A percentile compares a stretch with the other conserved stretches of the same genome.
phyloP scores from a whole-genome alignment of 495 filamentous ascomycete species.

The Haplographium delicatum region DNA sequence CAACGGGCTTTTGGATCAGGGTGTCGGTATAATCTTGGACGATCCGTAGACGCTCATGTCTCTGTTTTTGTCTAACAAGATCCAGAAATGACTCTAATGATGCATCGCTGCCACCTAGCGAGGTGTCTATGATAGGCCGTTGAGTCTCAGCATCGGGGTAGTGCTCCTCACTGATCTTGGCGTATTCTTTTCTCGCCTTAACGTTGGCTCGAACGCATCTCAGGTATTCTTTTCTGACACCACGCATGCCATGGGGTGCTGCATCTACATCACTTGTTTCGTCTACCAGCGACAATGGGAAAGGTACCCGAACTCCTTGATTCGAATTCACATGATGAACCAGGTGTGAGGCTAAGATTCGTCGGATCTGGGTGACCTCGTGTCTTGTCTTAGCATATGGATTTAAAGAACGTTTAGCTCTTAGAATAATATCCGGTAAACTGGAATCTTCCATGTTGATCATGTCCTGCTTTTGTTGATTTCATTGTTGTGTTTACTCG shows the following conservation, averaged over 20 bases:
- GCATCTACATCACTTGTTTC: slow-evolving; percentile 25
- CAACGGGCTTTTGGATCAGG: slow-evolving; percentile 40
- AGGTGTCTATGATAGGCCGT: background rate
- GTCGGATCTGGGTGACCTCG: slow-evolving; percentile 37
- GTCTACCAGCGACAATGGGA: slow-evolving; percentile 29
- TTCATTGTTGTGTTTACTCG: background rate
- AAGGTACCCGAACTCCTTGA: slow-evolving; percentile 15
- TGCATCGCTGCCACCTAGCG: background rate
- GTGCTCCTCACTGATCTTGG: slow-evolving; percentile 8
- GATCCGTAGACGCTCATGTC: slow-evolving; percentile 20
- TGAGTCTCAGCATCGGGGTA: background rate
- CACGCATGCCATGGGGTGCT: slow-evolving; percentile 28
- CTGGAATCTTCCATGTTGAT: slow-evolving; percentile 5
- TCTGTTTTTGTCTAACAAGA: slow-evolving; percentile 20
- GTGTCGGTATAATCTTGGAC: slow-evolving; percentile 36
- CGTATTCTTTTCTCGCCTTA: slow-evolving; percentile 21
- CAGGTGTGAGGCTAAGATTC: slow-evolving; percentile 36
- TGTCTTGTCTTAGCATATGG: slow-evolving; percentile 39
- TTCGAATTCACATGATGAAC: slow-evolving; percentile 26
- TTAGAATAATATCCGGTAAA: slow-evolving; percentile 11
- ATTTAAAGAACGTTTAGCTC: slow-evolving; percentile 14
- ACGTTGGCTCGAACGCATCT: slow-evolving; percentile 23
- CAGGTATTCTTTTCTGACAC: slow-evolving; percentile 24
- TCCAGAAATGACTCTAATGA: slow-evolving; percentile 16
- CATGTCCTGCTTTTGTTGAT: background rate